Percentiles rank a stretch among this genome's conserved stretches.
phyloP scores from a whole-genome alignment of 2,329 filamentous ascomycete genomes.

The Zalaria obscura region DNA sequence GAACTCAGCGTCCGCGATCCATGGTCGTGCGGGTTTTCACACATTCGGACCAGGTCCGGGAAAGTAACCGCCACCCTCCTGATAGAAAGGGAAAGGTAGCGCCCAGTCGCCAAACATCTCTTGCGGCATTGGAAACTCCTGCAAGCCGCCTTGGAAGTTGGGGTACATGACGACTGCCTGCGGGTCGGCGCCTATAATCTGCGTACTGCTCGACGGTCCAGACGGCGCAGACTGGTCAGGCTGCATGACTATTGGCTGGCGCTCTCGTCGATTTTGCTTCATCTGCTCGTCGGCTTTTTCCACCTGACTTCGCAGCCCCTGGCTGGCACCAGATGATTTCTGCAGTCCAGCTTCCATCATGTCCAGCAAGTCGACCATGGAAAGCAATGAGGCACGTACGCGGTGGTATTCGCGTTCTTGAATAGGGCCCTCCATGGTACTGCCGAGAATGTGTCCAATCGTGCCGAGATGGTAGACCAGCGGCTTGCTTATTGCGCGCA shows the following conservation, averaged over 20 bases:
- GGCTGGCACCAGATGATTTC: conserved; percentile 23
- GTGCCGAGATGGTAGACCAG: conserved; percentile 34
- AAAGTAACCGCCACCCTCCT: neutral
- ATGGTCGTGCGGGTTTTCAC: no score
- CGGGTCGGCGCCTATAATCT: neutral
- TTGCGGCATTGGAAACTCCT: neutral
- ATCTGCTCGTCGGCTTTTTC: conserved; percentile 32
- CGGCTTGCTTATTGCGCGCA: conserved; percentile 35
- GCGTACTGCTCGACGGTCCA: neutral
- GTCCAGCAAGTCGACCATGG: conserved; percentile 32
- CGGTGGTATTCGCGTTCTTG: conserved; percentile 26
- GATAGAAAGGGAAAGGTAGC: neutral
- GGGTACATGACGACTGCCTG: neutral
- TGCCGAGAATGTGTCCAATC: conserved; percentile 36
- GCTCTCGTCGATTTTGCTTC: conserved; percentile 18
- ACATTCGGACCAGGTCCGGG: no score
- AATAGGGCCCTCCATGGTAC: conserved; percentile 29
- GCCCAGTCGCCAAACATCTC: neutral
- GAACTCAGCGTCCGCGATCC: no score
- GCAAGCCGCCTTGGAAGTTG: neutral
- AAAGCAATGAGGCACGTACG: conserved; percentile 26
- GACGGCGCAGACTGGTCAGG: neutral
- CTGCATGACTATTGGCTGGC: neutral
- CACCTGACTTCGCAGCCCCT: conserved; percentile 26
- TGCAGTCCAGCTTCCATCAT: conserved; percentile 29